Evolutionary conservation across 2,329 filamentous ascomycete genomes (phyloP).

Genomic region (Mycogone perniciosa): DNA sequence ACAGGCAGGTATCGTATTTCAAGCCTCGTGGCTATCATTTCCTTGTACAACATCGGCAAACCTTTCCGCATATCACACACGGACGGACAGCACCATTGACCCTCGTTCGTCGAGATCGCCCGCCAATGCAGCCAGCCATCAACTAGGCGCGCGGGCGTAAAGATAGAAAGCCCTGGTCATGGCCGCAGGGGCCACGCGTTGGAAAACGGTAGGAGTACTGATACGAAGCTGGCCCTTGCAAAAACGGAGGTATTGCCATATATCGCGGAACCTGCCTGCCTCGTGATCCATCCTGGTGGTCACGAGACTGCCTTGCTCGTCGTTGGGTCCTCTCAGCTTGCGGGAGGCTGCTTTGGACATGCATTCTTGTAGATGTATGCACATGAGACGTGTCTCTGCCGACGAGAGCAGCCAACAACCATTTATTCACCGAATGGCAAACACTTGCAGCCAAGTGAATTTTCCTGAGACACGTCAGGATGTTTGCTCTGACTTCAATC

Average conservation of each 20-base stretch:
- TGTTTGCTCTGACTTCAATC: not conserved
- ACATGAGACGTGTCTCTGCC: no score
- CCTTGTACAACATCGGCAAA: not conserved
- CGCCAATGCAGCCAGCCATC: slow-evolving; percentile 10
- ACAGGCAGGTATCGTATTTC: not conserved
- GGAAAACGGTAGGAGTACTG: not conserved
- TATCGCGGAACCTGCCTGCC: not conserved
- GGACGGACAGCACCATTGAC: slow-evolving; percentile 1
- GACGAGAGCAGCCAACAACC: no score
- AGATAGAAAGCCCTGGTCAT: slow-evolving; percentile 2
- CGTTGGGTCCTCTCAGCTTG: not conserved
- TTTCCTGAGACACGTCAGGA: slow-evolving; percentile 1
- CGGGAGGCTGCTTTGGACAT: not conserved
- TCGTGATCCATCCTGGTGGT: slow-evolving; percentile 9
- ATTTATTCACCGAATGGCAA: not conserved
- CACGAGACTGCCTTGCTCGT: slow-evolving; percentile 4
- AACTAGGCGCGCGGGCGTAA: slow-evolving; percentile 9
- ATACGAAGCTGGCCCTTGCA: slow-evolving; percentile 9
- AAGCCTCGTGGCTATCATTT: not conserved
- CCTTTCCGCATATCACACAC: not conserved
- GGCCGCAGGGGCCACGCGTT: slow-evolving; percentile 4
- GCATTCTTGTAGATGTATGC: no score
- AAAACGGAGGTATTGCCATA: not conserved
- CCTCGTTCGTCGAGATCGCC: slow-evolving; percentile 8
- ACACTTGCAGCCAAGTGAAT: not conserved